phyloP scores from a whole-genome alignment of 371 early-diverging fungal genomes.

The Amoeboaphelidium protococcarum region DNA sequence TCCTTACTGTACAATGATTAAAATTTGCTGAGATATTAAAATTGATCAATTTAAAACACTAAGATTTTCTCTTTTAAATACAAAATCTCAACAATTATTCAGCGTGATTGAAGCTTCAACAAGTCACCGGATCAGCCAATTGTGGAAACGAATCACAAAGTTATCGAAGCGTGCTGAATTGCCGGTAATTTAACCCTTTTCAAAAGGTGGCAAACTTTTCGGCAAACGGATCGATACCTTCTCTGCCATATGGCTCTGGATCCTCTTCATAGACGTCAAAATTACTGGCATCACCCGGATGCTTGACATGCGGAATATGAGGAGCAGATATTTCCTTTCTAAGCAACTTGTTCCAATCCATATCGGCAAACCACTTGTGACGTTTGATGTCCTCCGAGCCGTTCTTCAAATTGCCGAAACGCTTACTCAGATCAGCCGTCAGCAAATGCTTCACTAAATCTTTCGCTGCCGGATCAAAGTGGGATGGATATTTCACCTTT shows the following conservation, averaged over 20 bases:
- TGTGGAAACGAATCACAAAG: no score
- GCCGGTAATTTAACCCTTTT: not conserved
- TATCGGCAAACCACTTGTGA: constrained; percentile 9
- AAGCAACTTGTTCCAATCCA: constrained; percentile 2
- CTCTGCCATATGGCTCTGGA: not conserved
- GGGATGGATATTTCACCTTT: not conserved
- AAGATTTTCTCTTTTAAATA: no score
- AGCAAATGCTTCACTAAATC: not conserved
- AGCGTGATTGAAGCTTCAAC: no score
- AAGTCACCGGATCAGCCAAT: no score
- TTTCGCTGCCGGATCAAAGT: not conserved
- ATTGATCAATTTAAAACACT: no score
- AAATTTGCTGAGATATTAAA: no score
- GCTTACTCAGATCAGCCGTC: not conserved
- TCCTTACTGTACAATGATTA: no score
- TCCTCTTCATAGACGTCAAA: not conserved
- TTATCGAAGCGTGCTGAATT: no score
- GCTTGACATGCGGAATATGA: not conserved
- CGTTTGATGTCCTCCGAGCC: constrained; percentile 5
- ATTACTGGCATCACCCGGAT: not conserved
- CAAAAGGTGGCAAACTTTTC: not conserved
- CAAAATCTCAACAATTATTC: no score
- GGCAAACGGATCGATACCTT: not conserved
- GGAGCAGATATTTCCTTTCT: not conserved
- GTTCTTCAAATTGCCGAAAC: constrained; percentile 1